phyloP scores from a whole-genome alignment of 1,284 basidiomycete genomes.

The Ganoderma resinaceum region DNA sequence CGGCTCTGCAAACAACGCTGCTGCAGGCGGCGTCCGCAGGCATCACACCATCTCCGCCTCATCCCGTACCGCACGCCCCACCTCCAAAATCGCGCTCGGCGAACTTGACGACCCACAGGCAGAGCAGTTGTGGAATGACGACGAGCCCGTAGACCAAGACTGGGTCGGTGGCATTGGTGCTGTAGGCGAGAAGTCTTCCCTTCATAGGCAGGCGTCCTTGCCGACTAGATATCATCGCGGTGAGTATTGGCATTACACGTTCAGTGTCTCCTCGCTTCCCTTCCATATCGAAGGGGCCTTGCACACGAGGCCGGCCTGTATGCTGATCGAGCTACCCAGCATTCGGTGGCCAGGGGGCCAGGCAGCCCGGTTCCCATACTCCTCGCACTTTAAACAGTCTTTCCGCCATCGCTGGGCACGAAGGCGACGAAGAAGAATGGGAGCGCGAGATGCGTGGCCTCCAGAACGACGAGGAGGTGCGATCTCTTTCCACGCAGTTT shows the following conservation, averaged over 20 bases:
- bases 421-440: conserved; percentile 87
- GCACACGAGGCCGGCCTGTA: conserved; percentile 7
- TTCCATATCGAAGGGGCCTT: conserved; percentile 12
- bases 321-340: conserved; percentile 39
- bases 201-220: conserved; percentile 82
- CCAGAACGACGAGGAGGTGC: conserved; percentile 68
- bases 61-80: conserved; percentile 67
- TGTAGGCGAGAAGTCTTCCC: conserved; percentile 77
- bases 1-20: conserved; percentile 34
- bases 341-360: conserved; percentile 55
- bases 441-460: conserved; percentile 68
- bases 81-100: conserved; percentile 67
- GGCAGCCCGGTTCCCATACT: conserved; percentile 64
- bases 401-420: conserved; percentile 81
- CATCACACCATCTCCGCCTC: conserved; percentile 85
- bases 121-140: conserved; percentile 71
- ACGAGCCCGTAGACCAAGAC: conserved; percentile 78
- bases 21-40: conserved; percentile 61
- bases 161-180: conserved; percentile 82
- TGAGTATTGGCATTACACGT: conserved; percentile 46
- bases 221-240: conserved; percentile 83
- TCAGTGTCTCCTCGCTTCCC: conserved; percentile 6
- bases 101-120: conserved; percentile 66
- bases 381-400: conserved; percentile 82
- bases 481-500: conserved; percentile 10